Evolutionary conservation across 805 yeast species (phyloP), one percentile per base, ranked within the genome.

Genomic region (Kluyveromyces nonfermentans): DNA sequence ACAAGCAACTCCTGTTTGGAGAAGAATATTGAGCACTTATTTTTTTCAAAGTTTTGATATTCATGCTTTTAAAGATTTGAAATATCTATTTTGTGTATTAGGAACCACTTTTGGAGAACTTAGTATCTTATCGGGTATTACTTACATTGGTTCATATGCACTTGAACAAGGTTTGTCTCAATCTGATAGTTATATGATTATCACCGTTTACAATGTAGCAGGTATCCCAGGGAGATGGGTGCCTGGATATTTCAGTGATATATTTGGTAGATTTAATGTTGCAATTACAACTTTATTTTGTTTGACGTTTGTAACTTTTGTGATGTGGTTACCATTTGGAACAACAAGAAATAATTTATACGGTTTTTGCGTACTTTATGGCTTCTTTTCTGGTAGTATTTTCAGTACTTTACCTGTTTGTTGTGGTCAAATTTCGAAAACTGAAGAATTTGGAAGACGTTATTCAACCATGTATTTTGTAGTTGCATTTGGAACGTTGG

Each of bases 381-480:
- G 83, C 5, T 69, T 77, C 41, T 64, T 69, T 46, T 70, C 79
- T 8, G 76, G 80, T 6, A 71, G 81, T 2, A 71, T 76, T 1
- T 68, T 77, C 49, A 70, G 81, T 3, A 56, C 77, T 43, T 66
- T 75, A 36, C 81, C 82, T 7, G 78, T 76, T 2, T 74, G 81
- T 50, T 68, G 78, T 47, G 80, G 78, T 1, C 78, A 77, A 46
- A 73, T 78, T 31, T 73, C 80, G 17, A 72, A 70, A 42, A 70
- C 73, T 10, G 73, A 73, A 40, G 71, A 65, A 44, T 75, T 73
- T 56, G 81, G 81, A 25, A 70, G 68, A 56, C 66, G 77, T 15
- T 75, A 74, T 49, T 75, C 80, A 2, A 73, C 79, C 7, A 72
- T 78, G 62, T 80, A 78, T 56, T 74, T 74, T 33, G 64, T 77